These are phyloP conservation scores for Protea cynaroides DNA, from an alignment of 164 flowering plant genomes.

Conservation along the genomic window DNA sequence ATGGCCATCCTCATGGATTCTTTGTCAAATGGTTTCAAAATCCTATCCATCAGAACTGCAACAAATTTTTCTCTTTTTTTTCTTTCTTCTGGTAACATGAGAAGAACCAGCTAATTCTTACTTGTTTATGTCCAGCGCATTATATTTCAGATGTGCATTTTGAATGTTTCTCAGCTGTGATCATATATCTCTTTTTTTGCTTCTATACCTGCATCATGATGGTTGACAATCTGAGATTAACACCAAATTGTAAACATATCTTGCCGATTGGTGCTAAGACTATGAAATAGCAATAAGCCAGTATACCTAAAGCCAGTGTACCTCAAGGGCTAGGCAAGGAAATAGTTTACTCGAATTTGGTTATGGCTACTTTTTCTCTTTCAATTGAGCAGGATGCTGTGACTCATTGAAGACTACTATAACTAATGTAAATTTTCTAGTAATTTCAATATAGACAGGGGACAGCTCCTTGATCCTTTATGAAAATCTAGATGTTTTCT, in stretches of 20 bases:
- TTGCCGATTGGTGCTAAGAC: neutral
- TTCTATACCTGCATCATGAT: neutral
- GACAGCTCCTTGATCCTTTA: neutral
- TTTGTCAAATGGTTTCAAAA: conserved; percentile 34
- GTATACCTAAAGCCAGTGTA: neutral
- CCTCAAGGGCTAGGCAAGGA: neutral
- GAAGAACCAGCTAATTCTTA: neutral
- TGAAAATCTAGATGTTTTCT: neutral
- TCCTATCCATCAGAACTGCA: conserved; percentile 39
- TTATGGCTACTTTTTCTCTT: neutral
- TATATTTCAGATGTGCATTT: neutral
- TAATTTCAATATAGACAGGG: neutral
- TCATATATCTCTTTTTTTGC: neutral
- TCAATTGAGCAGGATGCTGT: neutral
- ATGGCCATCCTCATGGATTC: conserved; percentile 73
- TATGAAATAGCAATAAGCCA: neutral
- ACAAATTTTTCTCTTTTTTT: neutral
- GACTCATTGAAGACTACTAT: neutral
- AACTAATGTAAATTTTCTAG: neutral
- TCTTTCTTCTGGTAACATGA: neutral
- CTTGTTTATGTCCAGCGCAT: neutral
- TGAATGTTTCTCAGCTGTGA: neutral
- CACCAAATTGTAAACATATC: neutral
- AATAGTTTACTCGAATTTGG: neutral
- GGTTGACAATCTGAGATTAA: neutral